These are phyloP conservation scores for Pueraria montana DNA, from an alignment of 306 rosid genomes.

Conservation along the genomic window DNA sequence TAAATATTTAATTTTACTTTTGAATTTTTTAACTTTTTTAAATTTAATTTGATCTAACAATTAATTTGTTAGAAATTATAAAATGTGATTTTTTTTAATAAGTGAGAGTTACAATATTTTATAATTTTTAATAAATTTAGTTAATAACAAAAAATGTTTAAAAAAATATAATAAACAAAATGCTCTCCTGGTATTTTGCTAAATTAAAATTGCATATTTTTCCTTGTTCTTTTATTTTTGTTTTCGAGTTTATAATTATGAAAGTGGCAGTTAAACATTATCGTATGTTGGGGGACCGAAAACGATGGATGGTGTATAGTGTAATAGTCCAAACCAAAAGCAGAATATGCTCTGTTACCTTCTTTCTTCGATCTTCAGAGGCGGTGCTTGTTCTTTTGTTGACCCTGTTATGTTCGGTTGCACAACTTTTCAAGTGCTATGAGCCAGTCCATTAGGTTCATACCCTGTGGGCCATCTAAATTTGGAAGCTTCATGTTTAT, in stretches of 20 bases:
- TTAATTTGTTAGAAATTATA: too few relatives aligned
- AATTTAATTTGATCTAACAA: too few relatives aligned
- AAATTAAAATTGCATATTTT: neutral
- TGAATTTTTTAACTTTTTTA: too few relatives aligned
- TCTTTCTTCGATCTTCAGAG: neutral
- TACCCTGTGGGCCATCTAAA: neutral
- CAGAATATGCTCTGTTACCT: neutral
- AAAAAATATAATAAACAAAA: too few relatives aligned
- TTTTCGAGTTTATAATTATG: neutral
- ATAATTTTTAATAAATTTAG: too few relatives aligned
- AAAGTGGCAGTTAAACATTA: conserved; percentile 20
- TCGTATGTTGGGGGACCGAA: conserved; percentile 1
- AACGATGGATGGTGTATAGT: conserved; percentile 16
- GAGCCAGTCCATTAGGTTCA: neutral
- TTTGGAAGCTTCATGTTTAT: neutral
- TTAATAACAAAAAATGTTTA: too few relatives aligned
- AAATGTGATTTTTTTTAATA: too few relatives aligned
- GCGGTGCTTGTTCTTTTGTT: conserved; percentile 13
- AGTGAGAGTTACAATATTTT: too few relatives aligned
- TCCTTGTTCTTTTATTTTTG: neutral
- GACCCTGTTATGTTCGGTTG: neutral
- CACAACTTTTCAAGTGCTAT: neutral
- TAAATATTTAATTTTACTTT: too few relatives aligned
- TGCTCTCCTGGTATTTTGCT: conserved; percentile 1
- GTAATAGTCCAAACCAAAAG: conserved; percentile 6